phyloP scores from a whole-genome alignment of 2,329 filamentous ascomycete genomes.

The Dothistroma septosporum region DNA sequence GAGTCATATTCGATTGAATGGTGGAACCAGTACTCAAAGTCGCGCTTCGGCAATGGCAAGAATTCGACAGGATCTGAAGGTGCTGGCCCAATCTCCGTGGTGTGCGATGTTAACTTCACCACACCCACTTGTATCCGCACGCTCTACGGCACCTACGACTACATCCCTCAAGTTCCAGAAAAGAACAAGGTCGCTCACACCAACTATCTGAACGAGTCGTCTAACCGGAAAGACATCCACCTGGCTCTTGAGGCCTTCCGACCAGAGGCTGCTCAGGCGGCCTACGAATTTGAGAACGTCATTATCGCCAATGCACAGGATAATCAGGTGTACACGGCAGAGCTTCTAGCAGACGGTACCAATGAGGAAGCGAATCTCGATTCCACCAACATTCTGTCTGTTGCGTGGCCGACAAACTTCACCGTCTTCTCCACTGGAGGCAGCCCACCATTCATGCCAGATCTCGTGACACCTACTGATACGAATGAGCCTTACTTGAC shows the following conservation, averaged over 20 bases:
- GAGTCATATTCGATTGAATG: conserved; percentile 19
- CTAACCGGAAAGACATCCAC: conserved; percentile 53
- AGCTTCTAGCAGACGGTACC: conserved; percentile 26
- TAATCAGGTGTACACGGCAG: conserved; percentile 41
- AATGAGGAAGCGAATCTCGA: conserved; percentile 60
- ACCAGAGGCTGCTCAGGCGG: conserved; percentile 45
- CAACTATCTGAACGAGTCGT: conserved; percentile 47
- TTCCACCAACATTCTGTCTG: conserved; percentile 56
- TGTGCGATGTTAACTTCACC: conserved; percentile 53
- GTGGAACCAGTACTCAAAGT: conserved; percentile 22
- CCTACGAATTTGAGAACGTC: conserved; percentile 54
- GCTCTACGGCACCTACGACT: conserved; percentile 53
- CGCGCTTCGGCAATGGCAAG: conserved; percentile 10
- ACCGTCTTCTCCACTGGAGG: conserved; percentile 60
- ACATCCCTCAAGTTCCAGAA: conserved; percentile 42
- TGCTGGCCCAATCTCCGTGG: conserved; percentile 7
- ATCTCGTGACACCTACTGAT: conserved; percentile 46
- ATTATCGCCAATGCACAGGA: conserved; percentile 54
- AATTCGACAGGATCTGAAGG: conserved; percentile 5
- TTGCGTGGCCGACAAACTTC: conserved; percentile 53
- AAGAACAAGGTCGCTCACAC: conserved; percentile 46
- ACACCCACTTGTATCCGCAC: conserved; percentile 53
- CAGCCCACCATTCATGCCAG: conserved; percentile 50
- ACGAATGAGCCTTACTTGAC: conserved; percentile 66
- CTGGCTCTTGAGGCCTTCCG: conserved; percentile 55